phyloP scores from a whole-genome alignment of 345 rosid genomes.

The Aquilaria malaccensis region DNA sequence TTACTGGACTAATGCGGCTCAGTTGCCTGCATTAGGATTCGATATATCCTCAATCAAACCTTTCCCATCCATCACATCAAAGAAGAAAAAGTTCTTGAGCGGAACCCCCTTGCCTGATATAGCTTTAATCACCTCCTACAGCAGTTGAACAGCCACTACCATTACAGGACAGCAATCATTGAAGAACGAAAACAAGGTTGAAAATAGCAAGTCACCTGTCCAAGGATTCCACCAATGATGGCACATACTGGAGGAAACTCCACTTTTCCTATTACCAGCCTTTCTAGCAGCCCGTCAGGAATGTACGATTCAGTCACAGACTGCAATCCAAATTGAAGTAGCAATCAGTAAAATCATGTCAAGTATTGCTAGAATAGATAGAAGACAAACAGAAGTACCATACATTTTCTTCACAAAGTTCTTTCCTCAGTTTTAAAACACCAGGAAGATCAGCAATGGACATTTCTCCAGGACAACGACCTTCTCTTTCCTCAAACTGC shows the following conservation, averaged over 20 bases:
- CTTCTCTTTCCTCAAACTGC: conserved; percentile 60
- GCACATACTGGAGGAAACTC: conserved; percentile 96
- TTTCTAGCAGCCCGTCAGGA: conserved; percentile 61
- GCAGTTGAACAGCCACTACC: conserved; percentile 1
- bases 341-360: conserved; percentile 1
- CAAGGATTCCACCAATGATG: conserved; percentile 81
- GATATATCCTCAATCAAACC: conserved; percentile 81
- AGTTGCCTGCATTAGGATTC: conserved; percentile 16
- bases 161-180: neutral
- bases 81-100: conserved; percentile 86
- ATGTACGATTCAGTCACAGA: conserved; percentile 48
- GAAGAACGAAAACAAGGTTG: neutral
- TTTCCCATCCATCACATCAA: conserved; percentile 83
- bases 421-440: conserved; percentile 52
- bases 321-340: conserved; percentile 28
- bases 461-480: conserved; percentile 46
- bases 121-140: conserved; percentile 87
- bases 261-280: conserved; percentile 39
- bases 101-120: conserved; percentile 90
- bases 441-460: conserved; percentile 49
- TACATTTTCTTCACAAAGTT: conserved; percentile 73
- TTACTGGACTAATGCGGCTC: conserved; percentile 8
- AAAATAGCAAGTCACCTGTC: conserved; percentile 48
- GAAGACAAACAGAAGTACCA: conserved; percentile 1
- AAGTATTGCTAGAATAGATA: neutral